Base-by-base conservation (phyloP, 1,284 basidiomycete genomes). In the Cryptococcus sp. region DNA sequence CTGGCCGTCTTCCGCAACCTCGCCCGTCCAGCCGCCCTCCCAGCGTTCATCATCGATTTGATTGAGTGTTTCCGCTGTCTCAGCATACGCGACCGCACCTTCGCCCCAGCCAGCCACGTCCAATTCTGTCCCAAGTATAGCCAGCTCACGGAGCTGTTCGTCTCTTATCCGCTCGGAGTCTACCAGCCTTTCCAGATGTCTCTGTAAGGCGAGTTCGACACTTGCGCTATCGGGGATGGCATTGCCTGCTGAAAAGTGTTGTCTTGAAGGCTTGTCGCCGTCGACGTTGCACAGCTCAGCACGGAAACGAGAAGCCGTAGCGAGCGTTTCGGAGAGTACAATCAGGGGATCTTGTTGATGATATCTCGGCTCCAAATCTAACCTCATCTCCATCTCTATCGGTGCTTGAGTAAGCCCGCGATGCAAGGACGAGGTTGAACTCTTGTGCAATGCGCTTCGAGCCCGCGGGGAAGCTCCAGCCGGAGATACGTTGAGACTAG, bases 151-250 rank as follows among this genome's bases (percentile, higher is more conserved):
- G 55, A 48, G 26, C 59, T 46, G 23, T 51, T 52, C 55, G n/a
- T 57, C 59, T 26, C 59, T 45, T 4, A n/a, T 37, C 26, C 50
- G 46, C 52, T 60, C 55, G 17, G 49, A 38, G 17, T 59, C 51
- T 29, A 20, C n/a, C 63, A 55, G 50, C 41, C 48, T 60, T 49
- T 29, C 52, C 41, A 56, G 50, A 46, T 58, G 50, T 6, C 17
- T 46, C 45, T 56, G 54, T 29, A 53, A 37, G 11, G 16, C 46
- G 29, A 19, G 13, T 13, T 55, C 56, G 1, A 61, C 20, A n/a
- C 7, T 11, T 26, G 20, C 10, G 17, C 39, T 29, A 15, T 26
- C 16, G 17, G 37, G 19, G n/a, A 3, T 38, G 19, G 23, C 23
- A 5, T 29, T 16, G 23, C 41, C 13, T 15, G 29, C 29, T 2